A percentile compares a stretch with the other conserved stretches of the same genome.
phyloP scores from a whole-genome alignment of 495 filamentous ascomycete species.

The Hyaloscypha variabilis region DNA sequence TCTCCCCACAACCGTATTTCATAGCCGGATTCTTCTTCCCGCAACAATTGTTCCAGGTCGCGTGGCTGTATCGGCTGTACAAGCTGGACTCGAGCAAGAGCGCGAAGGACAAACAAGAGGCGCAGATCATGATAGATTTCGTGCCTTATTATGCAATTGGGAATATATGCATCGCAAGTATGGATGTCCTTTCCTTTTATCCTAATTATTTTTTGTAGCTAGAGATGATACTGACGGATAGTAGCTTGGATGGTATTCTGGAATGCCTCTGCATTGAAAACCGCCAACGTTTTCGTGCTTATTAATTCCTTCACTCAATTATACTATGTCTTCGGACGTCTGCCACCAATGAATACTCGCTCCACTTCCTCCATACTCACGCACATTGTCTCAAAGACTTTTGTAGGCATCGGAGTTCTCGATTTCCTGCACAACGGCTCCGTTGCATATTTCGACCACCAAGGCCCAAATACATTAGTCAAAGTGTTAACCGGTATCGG shows the following conservation, averaged over 20 bases:
- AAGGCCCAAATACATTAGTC: slow-evolving; percentile 40
- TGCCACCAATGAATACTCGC: slow-evolving; percentile 46
- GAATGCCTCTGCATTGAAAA: slow-evolving; percentile 45
- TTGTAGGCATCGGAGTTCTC: slow-evolving; percentile 55
- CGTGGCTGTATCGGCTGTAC: slow-evolving; percentile 52
- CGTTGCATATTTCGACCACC: slow-evolving; percentile 48
- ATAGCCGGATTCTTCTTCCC: slow-evolving; percentile 58
- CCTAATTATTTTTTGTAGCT: slow-evolving; percentile 8
- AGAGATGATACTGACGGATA: background rate
- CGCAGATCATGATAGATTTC: slow-evolving; percentile 41
- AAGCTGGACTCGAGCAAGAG: slow-evolving; percentile 41
- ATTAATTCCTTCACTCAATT: slow-evolving; percentile 53
- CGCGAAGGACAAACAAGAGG: slow-evolving; percentile 25
- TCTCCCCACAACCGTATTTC: slow-evolving; percentile 52
- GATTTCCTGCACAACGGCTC: slow-evolving; percentile 55
- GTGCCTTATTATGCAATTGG: slow-evolving; percentile 50
- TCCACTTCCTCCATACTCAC: slow-evolving; percentile 48
- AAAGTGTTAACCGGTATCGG: slow-evolving; percentile 48
- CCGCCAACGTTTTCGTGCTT: slow-evolving; percentile 50
- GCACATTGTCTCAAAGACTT: slow-evolving; percentile 53
- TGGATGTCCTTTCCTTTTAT: slow-evolving; percentile 16
- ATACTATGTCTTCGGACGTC: slow-evolving; percentile 45
- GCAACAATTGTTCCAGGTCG: slow-evolving; percentile 54
- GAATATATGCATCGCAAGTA: slow-evolving; percentile 54
- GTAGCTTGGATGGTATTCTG: slow-evolving; percentile 60